A percentile compares a stretch with the other conserved stretches of the same genome.
phyloP scores from a whole-genome alignment of 2,329 filamentous ascomycete genomes.

The Colletotrichum tofieldiae region DNA sequence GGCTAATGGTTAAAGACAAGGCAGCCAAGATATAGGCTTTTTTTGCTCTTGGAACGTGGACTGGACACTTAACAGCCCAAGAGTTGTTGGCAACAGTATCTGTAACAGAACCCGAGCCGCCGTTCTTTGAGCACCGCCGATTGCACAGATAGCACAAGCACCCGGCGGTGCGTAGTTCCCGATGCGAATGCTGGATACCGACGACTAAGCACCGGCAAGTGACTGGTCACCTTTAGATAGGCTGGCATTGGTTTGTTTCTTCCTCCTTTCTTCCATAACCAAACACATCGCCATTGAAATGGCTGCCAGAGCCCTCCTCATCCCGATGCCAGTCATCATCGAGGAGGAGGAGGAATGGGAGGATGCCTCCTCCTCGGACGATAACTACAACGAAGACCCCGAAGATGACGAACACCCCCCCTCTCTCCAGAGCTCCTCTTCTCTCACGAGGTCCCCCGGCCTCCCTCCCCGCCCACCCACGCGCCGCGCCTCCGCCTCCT shows the following conservation, averaged over 20 bases:
- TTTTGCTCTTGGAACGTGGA: neutral
- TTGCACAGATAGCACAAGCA: neutral
- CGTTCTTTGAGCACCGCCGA: neutral
- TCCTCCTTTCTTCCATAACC: neutral
- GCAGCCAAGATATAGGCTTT: neutral
- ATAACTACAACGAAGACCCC: neutral
- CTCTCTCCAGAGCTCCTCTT: slow-evolving; percentile 2
- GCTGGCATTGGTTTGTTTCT: neutral
- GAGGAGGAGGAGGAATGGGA: slow-evolving; percentile 24
- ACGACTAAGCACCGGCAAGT: neutral
- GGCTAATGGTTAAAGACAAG: neutral
- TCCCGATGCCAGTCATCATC: neutral
- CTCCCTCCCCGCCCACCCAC: slow-evolving; percentile 9
- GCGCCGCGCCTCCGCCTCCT: slow-evolving; percentile 7
- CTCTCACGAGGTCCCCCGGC: neutral
- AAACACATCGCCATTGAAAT: slow-evolving; percentile 4
- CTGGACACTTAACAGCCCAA: neutral
- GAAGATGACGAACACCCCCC: neutral
- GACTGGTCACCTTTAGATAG: neutral
- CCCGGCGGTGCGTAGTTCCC: neutral
- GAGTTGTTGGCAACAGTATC: neutral
- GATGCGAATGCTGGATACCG: neutral
- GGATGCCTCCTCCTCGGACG: slow-evolving; percentile 19
- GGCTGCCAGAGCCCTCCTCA: neutral
- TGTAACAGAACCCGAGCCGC: neutral